These are phyloP conservation scores for Aureobasidium sp. DNA, from an alignment of 2,329 filamentous ascomycete genomes.

Conservation along the genomic window DNA sequence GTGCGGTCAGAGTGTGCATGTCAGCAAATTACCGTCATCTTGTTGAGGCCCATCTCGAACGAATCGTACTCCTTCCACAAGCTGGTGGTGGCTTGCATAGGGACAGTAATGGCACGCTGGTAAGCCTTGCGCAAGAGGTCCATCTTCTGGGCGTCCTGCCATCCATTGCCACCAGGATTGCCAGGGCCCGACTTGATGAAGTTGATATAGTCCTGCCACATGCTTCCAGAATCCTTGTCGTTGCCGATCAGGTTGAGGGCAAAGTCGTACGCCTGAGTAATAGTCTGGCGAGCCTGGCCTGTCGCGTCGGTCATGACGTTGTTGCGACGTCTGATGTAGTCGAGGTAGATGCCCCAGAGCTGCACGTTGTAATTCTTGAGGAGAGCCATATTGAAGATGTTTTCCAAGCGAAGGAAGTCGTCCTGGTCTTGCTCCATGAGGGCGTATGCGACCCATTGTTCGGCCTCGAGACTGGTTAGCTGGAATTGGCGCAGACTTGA, in stretches of 20 bases:
- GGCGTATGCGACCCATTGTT: constrained; percentile 83
- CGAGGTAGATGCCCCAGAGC: constrained; percentile 88
- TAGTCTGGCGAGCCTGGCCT: constrained; percentile 68
- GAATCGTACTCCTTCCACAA: constrained; percentile 98
- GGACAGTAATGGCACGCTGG: constrained; percentile 80
- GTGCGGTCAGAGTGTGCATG: constrained; percentile 20
- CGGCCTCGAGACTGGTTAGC: constrained; percentile 57
- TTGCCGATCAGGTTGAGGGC: constrained; percentile 84
- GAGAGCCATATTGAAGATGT: constrained; percentile 75
- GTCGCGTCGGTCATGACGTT: constrained; percentile 74
- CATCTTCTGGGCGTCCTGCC: constrained; percentile 99
- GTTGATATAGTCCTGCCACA: constrained; percentile 93
- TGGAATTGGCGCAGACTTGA: not conserved
- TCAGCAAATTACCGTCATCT: constrained; percentile 62
- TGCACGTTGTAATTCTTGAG: constrained; percentile 73
- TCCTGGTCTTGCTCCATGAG: constrained; percentile 85
- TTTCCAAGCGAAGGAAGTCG: constrained; percentile 71
- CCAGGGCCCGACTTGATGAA: constrained; percentile 88
- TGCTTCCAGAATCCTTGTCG: constrained; percentile 78
- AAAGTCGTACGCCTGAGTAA: constrained; percentile 85
- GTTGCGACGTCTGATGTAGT: constrained; percentile 88
- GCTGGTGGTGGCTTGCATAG: constrained; percentile 72
- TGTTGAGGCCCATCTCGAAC: constrained; percentile 92
- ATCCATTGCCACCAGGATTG: constrained; percentile 68
- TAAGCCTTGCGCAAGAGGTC: constrained; percentile 87